phyloP scores from a whole-genome alignment of 495 filamentous ascomycete species.

The Penicillium cosmopolitanum region DNA sequence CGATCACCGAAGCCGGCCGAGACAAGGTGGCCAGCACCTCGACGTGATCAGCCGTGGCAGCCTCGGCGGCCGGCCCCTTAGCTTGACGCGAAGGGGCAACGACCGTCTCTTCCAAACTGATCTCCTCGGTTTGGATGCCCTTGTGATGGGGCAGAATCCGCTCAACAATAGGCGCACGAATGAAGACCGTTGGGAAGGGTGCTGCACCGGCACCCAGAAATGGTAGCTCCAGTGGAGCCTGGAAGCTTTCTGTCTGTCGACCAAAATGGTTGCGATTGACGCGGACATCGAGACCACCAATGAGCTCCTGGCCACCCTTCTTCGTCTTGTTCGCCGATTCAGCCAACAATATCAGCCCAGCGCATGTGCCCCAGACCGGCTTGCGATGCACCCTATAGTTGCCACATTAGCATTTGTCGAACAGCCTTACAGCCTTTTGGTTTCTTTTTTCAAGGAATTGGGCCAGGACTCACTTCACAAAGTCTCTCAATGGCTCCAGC shows the following conservation, averaged over 20 bases:
- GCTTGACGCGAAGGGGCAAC: constrained; percentile 64
- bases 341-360: constrained; percentile 88
- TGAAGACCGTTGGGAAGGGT: constrained; percentile 86
- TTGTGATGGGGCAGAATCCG: constrained; percentile 64
- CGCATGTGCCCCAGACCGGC: constrained; percentile 96
- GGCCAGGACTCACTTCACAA: constrained; percentile 77
- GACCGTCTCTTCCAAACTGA: constrained; percentile 59
- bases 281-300: constrained; percentile 88
- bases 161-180: constrained; percentile 92
- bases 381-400: constrained; percentile 56
- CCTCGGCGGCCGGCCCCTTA: constrained; percentile 44
- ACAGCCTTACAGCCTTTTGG: background rate
- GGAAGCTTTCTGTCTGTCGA: constrained; percentile 90
- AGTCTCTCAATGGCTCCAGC: constrained; percentile 83
- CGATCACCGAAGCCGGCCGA: constrained; percentile 45
- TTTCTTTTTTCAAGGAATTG: background rate
- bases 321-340: constrained; percentile 89
- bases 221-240: constrained; percentile 71
- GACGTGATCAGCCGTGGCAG: constrained; percentile 48
- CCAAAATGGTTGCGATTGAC: constrained; percentile 97
- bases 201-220: constrained; percentile 61
- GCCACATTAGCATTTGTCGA: constrained; percentile 22
- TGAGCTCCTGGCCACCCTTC: constrained; percentile 87
- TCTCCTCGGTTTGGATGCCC: constrained; percentile 56
- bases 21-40: constrained; percentile 56